phyloP scores from a whole-genome alignment of 2,329 filamentous ascomycete species.

The Colletotrichum gloeosporioides region DNA sequence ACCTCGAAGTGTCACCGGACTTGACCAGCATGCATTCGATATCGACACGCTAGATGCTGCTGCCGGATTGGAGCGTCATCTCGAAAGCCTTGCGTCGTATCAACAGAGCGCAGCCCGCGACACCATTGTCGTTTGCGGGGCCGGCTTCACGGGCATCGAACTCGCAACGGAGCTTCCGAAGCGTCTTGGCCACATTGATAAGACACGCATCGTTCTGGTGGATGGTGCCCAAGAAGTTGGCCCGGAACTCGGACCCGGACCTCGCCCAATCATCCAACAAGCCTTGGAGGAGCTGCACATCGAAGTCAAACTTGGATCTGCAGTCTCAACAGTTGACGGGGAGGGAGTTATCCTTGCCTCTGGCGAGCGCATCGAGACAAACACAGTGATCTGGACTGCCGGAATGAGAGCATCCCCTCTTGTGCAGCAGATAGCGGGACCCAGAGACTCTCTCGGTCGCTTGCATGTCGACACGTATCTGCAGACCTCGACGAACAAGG shows the following conservation, averaged over 20 bases:
- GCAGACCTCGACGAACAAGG: conserved; percentile 23
- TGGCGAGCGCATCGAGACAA: conserved; percentile 36
- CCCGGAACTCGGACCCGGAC: conserved; percentile 35
- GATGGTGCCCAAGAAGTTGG: conserved; percentile 32
- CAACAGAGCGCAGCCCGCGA: conserved; percentile 30
- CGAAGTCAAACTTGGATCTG: conserved; percentile 32
- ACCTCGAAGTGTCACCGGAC: conserved; percentile 32
- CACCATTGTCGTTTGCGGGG: conserved; percentile 39
- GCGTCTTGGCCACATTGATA: conserved; percentile 28
- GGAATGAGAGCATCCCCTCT: conserved; percentile 36
- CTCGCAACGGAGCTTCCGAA: conserved; percentile 33
- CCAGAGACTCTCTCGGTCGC: conserved; percentile 32
- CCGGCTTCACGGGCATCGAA: conserved; percentile 40
- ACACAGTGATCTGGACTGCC: conserved; percentile 42
- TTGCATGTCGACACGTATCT: conserved; percentile 34
- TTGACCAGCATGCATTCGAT: conserved; percentile 37
- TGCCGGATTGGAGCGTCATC: conserved; percentile 31
- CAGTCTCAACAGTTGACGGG: conserved; percentile 28
- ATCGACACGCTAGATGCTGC: conserved; percentile 35
- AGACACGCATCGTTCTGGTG: conserved; percentile 30
- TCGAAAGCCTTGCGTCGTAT: conserved; percentile 27
- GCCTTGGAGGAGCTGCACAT: conserved; percentile 33
- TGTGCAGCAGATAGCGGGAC: conserved; percentile 34
- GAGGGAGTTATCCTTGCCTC: conserved; percentile 29
- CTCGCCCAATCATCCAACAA: conserved; percentile 34